These are phyloP conservation scores for Phytophthora pseudosyringae DNA, from an alignment of 352 stramenopile species.

Conservation along the genomic window DNA sequence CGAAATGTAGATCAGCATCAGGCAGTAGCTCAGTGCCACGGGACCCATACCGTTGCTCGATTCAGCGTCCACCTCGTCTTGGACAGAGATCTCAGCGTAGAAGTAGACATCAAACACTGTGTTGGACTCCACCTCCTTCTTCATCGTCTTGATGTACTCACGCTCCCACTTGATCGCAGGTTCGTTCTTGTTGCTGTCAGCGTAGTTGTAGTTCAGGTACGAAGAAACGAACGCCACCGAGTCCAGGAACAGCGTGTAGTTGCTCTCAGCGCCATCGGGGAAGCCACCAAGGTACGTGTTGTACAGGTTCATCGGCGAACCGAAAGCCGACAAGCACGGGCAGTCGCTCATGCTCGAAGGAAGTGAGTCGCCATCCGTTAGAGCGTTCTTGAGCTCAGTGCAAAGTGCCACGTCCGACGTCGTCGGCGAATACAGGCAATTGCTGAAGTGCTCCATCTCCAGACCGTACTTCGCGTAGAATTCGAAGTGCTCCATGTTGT, in stretches of 20 bases:
- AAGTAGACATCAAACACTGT: constrained; percentile 63
- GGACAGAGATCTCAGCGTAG: constrained; percentile 62
- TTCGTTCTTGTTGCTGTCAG: constrained; percentile 53
- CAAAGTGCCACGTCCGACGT: constrained; percentile 60
- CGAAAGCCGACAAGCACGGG: constrained; percentile 64
- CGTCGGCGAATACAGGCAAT: constrained; percentile 62
- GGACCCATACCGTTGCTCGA: constrained; percentile 57
- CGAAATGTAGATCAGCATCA: constrained; percentile 77
- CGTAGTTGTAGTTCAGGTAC: constrained; percentile 70
- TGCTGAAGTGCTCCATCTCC: constrained; percentile 61
- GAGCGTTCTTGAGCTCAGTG: constrained; percentile 42
- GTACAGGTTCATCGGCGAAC: constrained; percentile 76
- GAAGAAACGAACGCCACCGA: constrained; percentile 56
- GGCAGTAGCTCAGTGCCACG: constrained; percentile 56
- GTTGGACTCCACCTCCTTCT: constrained; percentile 47
- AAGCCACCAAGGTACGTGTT: constrained; percentile 69
- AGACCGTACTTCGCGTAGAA: constrained; percentile 60
- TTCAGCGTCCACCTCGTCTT: constrained; percentile 66
- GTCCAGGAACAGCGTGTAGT: constrained; percentile 59
- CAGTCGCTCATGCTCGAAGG: constrained; percentile 67
- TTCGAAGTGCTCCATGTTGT: constrained; percentile 64
- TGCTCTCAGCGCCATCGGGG: constrained; percentile 51
- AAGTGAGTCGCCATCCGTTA: constrained; percentile 47
- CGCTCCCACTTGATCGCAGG: constrained; percentile 63
- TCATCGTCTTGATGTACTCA: constrained; percentile 62